A percentile compares a stretch with the other conserved stretches of the same genome.
These are phyloP conservation scores for Aspergillus novoparasiticus DNA, from an alignment of 2,329 filamentous ascomycete species.

Conservation along the genomic window DNA sequence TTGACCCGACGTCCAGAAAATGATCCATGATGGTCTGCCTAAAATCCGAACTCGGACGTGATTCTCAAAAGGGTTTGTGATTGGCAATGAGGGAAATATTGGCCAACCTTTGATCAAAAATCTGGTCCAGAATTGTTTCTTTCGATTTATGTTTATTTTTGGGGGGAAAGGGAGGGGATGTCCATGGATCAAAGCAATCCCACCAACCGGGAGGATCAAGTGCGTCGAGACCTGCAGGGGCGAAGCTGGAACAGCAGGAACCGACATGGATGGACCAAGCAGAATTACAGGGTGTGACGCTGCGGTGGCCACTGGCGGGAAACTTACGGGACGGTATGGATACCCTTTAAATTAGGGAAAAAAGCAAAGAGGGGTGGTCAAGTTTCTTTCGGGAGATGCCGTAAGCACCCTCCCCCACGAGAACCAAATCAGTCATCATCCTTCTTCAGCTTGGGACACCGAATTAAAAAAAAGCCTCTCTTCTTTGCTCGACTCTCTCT, in stretches of 20 bases:
- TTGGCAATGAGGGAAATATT: constrained; percentile 1
- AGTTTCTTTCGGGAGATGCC: constrained; percentile 6
- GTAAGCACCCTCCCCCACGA: constrained; percentile 13
- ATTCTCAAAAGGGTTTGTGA: neutral
- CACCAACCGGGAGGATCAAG: neutral
- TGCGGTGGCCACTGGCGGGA: neutral
- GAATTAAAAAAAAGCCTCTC: neutral
- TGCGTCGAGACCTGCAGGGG: neutral
- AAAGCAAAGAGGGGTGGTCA: neutral
- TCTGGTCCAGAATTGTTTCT: neutral
- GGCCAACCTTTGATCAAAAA: neutral
- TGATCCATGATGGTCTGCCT: neutral
- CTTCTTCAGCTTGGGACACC: neutral
- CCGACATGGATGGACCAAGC: neutral
- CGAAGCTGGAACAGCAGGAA: constrained; percentile 3
- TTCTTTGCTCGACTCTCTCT: neutral
- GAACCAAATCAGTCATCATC: constrained; percentile 13
- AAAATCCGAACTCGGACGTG: neutral
- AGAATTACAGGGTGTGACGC: neutral
- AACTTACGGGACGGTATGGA: neutral
- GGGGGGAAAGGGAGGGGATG: neutral
- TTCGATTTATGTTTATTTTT: neutral
- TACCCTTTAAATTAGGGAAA: neutral
- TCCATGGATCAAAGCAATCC: neutral
- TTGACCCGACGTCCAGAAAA: neutral